These are phyloP conservation scores for Biscogniauxia mediterranea DNA, from an alignment of 2,329 filamentous ascomycete genomes.

Conservation along the genomic window DNA sequence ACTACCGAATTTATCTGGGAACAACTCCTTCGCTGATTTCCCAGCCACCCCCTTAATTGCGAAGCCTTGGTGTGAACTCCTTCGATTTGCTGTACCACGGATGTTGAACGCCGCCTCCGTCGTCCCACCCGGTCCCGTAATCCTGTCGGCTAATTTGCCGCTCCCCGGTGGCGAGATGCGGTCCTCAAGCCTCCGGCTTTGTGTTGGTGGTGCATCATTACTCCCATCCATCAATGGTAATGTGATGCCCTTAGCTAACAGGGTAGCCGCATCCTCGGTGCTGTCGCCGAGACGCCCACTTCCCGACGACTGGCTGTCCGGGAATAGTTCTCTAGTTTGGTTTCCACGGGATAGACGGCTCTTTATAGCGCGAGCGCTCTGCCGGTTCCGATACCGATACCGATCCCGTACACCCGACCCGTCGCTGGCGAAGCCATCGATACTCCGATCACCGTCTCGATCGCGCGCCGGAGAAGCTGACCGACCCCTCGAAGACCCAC, in stretches of 20 bases:
- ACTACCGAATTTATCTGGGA: constrained; percentile 59
- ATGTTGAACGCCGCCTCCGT: constrained; percentile 52
- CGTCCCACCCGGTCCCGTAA: constrained; percentile 29
- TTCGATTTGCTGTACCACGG: constrained; percentile 53
- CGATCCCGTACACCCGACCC: constrained; percentile 23
- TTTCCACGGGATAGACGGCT: constrained; percentile 40
- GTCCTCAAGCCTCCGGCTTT: constrained; percentile 26
- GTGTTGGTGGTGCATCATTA: constrained; percentile 26
- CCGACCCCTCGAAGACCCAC: constrained; percentile 40
- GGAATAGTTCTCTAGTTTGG: constrained; percentile 58
- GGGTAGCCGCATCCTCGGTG: constrained; percentile 51
- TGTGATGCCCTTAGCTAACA: constrained; percentile 48
- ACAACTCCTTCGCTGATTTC: constrained; percentile 61
- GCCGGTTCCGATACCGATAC: constrained; percentile 36
- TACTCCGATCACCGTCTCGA: constrained; percentile 41
- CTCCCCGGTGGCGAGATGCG: constrained; percentile 27
- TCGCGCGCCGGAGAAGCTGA: constrained; percentile 52
- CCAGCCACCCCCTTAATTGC: constrained; percentile 65
- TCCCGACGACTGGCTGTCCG: constrained; percentile 41
- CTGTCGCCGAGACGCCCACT: constrained; percentile 51
- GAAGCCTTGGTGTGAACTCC: constrained; percentile 49
- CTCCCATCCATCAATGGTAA: constrained; percentile 48
- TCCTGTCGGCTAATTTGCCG: constrained; percentile 36
- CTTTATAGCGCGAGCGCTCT: constrained; percentile 46
- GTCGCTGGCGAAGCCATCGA: constrained; percentile 33